phyloP scores from a whole-genome alignment of 2,329 filamentous ascomycete genomes.

The Myriosclerotinia duriaeana region DNA sequence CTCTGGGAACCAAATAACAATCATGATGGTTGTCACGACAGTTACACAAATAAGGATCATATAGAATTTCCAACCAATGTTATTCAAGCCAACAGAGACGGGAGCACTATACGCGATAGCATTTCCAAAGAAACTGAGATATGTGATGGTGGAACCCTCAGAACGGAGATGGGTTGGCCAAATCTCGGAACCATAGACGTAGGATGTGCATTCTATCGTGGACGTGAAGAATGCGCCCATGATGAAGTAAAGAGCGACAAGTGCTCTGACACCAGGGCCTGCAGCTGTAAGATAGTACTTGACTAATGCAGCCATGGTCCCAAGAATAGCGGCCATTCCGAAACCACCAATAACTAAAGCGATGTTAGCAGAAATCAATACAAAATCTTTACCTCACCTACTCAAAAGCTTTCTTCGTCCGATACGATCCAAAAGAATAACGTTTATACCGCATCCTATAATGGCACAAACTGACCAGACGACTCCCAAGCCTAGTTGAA shows the following conservation, averaged over 20 bases:
- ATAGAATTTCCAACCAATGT: constrained; percentile 41
- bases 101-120: constrained; percentile 16
- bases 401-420: constrained; percentile 14
- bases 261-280: constrained; percentile 10
- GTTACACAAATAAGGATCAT: constrained; percentile 38
- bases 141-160: constrained; percentile 21
- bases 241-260: constrained; percentile 22
- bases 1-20: constrained; percentile 39
- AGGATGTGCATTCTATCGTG: constrained; percentile 29
- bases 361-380: constrained; percentile 20
- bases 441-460: constrained; percentile 11
- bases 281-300: constrained; percentile 19
- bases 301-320: constrained; percentile 27
- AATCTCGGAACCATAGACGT: constrained; percentile 42
- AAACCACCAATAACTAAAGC: constrained; percentile 32
- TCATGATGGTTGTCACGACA: constrained; percentile 31
- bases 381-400: not conserved
- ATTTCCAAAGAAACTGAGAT: constrained; percentile 16
- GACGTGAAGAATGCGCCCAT: constrained; percentile 17
- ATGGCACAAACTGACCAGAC: constrained; percentile 9
- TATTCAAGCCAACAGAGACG: constrained; percentile 25
- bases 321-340: constrained; percentile 31
- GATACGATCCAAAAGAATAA: constrained; percentile 14
- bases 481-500: constrained; percentile 5
- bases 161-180: constrained; percentile 42